These are phyloP conservation scores for Xerocomellus intermedius DNA, from an alignment of 768 basidiomycete genomes.

Conservation along the genomic window DNA sequence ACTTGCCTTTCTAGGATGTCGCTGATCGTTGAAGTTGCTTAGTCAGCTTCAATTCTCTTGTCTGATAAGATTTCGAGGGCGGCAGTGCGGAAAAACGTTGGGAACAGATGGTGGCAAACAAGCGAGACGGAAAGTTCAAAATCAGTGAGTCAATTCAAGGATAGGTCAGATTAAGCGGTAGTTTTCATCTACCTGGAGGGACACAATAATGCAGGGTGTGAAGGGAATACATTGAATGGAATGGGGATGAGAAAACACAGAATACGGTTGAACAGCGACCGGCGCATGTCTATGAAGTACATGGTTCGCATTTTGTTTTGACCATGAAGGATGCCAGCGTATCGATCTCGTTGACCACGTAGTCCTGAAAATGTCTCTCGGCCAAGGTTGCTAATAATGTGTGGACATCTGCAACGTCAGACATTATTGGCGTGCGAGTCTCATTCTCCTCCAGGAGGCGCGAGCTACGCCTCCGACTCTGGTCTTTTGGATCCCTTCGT, in stretches of 20 bases:
- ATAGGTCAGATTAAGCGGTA: neutral
- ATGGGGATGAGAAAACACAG: constrained; percentile 3
- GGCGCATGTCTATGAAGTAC: constrained; percentile 18
- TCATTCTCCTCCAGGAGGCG: constrained; percentile 64
- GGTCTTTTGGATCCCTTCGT: constrained; percentile 64
- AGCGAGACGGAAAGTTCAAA: neutral
- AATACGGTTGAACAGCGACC: constrained; percentile 16
- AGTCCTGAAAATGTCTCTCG: constrained; percentile 70
- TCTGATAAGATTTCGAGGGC: constrained; percentile 28
- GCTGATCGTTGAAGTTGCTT: constrained; percentile 11
- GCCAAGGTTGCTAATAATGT: constrained; percentile 64
- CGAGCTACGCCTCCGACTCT: constrained; percentile 63
- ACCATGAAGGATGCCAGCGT: constrained; percentile 83
- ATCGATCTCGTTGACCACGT: constrained; percentile 68
- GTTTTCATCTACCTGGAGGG: constrained; percentile 2
- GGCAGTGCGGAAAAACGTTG: neutral
- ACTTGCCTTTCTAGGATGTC: constrained; percentile 12
- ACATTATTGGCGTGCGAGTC: constrained; percentile 61
- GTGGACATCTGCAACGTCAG: constrained; percentile 70
- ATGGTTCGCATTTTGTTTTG: constrained; percentile 53
- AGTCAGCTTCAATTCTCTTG: constrained; percentile 14
- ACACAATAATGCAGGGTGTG: neutral
- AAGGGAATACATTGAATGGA: constrained; percentile 17
- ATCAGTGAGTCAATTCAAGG: neutral
- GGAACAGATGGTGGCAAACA: neutral